These are phyloP conservation scores for Kwoniella europaea DNA, from an alignment of 768 basidiomycete species.

Conservation along the genomic window DNA sequence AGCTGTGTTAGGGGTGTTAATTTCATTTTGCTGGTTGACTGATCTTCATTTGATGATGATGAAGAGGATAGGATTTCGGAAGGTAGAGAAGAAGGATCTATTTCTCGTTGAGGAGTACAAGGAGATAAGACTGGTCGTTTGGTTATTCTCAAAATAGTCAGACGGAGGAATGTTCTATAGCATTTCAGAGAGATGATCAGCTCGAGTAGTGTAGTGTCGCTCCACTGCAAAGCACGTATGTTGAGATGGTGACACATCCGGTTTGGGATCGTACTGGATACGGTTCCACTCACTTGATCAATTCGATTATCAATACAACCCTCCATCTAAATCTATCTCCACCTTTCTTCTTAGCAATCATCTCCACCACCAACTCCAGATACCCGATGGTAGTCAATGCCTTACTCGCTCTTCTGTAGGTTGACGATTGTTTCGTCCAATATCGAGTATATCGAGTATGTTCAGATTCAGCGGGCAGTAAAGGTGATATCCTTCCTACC, in stretches of 20 bases:
- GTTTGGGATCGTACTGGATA: too few relatives aligned
- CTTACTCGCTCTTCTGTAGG: constrained; percentile 81
- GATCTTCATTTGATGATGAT: constrained; percentile 60
- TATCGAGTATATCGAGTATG: constrained; percentile 90
- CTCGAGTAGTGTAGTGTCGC: too few relatives aligned
- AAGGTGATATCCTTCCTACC: constrained; percentile 15
- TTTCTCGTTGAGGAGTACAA: constrained; percentile 83
- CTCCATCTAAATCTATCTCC: constrained; percentile 74
- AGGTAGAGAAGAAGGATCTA: constrained; percentile 74
- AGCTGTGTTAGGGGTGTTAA: constrained; percentile 64
- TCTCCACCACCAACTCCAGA: constrained; percentile 84
- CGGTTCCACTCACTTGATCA: constrained; percentile 72
- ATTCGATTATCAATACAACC: constrained; percentile 75
- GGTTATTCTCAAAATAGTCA: constrained; percentile 75
- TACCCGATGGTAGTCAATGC: constrained; percentile 76
- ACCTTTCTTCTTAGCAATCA: constrained; percentile 76
- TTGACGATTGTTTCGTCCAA: constrained; percentile 72
- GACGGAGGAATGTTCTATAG: constrained; percentile 76
- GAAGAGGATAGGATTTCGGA: constrained; percentile 49
- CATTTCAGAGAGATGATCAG: constrained; percentile 2
- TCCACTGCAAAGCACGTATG: too few relatives aligned
- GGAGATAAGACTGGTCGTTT: constrained; percentile 75
- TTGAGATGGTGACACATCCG: too few relatives aligned
- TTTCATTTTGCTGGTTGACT: constrained; percentile 56
- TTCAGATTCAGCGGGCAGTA: constrained; percentile 55